A percentile compares a stretch with the other conserved stretches of the same genome.
Conservation (phyloP, 148 eudicot species). For the Arbutus unedo region DNA sequence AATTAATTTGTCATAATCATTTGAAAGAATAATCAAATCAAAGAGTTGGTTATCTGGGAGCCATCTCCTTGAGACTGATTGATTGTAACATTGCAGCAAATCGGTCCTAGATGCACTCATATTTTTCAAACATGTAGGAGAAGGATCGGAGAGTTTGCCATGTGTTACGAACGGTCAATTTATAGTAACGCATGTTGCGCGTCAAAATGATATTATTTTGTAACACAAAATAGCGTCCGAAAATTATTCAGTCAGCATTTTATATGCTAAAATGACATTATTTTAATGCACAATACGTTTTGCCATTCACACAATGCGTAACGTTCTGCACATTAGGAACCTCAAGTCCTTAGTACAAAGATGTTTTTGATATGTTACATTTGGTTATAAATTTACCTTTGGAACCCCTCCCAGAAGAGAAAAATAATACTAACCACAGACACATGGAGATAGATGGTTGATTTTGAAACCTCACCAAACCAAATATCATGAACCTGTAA, state of each 20-base stretch:
- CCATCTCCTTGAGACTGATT: constrained; percentile 1
- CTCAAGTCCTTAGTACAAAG: no score
- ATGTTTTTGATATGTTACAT: background rate
- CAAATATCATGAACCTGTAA: background rate
- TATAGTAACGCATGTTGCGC: no score
- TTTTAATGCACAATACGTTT: no score
- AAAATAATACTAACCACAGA: background rate
- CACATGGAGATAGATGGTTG: background rate
- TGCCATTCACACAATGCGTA: no score
- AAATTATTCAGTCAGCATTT: no score
- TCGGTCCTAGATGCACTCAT: background rate
- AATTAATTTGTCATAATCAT: background rate
- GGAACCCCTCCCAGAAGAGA: background rate
- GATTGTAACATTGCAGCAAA: background rate
- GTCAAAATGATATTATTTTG: no score
- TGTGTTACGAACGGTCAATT: no score
- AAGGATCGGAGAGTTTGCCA: no score
- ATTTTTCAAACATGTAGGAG: background rate
- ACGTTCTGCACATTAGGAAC: no score
- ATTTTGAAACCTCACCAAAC: constrained; percentile 14
- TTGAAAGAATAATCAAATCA: background rate
- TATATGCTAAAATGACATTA: no score
- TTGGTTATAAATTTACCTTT: background rate
- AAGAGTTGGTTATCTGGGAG: background rate
- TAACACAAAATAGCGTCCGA: no score